Conservation (phyloP, 345 rosid genomes). For the Eucalyptus regnans region DNA sequence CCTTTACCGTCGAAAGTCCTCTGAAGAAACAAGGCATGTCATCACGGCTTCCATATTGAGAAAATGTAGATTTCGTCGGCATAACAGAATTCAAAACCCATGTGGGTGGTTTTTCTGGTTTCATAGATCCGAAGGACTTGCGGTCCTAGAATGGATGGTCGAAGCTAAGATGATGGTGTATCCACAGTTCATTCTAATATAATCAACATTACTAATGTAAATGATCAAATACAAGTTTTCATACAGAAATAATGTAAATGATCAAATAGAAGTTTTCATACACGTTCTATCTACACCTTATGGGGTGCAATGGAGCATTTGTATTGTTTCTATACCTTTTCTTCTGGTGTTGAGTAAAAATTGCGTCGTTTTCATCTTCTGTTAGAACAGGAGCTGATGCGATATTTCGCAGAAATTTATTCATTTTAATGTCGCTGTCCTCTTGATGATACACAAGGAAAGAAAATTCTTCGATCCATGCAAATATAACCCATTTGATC, state of each 20-base stretch:
- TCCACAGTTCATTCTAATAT: neutral
- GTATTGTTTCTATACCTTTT: neutral
- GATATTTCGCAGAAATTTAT: neutral
- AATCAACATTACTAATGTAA: neutral
- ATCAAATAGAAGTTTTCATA: neutral
- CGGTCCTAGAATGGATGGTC: neutral
- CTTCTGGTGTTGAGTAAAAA: neutral
- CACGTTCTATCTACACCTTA: neutral
- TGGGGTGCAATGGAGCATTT: neutral
- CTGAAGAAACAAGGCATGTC: neutral
- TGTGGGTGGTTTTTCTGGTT: neutral
- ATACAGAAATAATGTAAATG: neutral
- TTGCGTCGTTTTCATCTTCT: neutral
- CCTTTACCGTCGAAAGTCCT: neutral
- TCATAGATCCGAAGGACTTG: neutral
- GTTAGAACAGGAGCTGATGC: neutral
- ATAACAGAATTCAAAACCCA: neutral
- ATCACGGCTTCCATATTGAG: neutral
- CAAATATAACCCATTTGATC: neutral
- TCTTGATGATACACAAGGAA: neutral
- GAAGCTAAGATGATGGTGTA: neutral
- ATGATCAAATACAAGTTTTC: neutral
- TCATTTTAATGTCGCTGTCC: neutral
- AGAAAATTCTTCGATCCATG: neutral
- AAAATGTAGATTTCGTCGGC: neutral